Evolutionary conservation across 2,329 filamentous ascomycete genomes (phyloP).

Genomic region (Raffaelea ambrosiae): DNA sequence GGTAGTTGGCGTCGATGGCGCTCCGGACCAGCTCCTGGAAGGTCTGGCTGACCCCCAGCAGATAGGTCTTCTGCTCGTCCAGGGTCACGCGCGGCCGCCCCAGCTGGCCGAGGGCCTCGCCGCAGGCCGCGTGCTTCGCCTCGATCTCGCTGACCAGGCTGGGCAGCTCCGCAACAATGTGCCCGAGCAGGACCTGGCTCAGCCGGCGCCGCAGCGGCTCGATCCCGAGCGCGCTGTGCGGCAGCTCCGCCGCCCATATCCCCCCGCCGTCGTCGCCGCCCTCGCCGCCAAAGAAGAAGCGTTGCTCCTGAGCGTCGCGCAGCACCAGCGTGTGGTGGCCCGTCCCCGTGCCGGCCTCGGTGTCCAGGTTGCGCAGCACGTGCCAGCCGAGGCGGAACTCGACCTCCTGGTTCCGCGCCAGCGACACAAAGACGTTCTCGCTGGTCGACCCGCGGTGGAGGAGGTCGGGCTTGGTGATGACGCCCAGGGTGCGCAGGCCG

Average conservation of each 20-base stretch:
- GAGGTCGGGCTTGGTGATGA: conserved; percentile 49
- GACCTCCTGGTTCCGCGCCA: conserved; percentile 23
- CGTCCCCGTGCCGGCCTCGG: conserved; percentile 20
- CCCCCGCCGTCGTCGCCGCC: too few species aligned
- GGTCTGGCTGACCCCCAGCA: conserved; percentile 17
- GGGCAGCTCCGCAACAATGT: conserved; percentile 37
- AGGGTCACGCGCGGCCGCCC: neutral
- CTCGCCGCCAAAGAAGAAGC: conserved; percentile 23
- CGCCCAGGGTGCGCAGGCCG: conserved; percentile 40
- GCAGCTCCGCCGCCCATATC: conserved; percentile 25
- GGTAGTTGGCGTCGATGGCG: conserved; percentile 20
- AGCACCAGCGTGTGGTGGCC: conserved; percentile 6
- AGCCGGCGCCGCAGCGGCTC: conserved; percentile 35
- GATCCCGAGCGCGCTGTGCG: conserved; percentile 33
- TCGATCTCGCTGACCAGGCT: conserved; percentile 16
- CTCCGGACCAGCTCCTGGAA: conserved; percentile 16
- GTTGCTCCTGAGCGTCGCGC: conserved; percentile 22
- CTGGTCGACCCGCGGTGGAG: conserved; percentile 26
- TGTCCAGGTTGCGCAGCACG: conserved; percentile 38
- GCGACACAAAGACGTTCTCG: conserved; percentile 27
- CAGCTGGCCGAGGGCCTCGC: neutral
- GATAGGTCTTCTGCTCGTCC: conserved; percentile 17
- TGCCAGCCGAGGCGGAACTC: conserved; percentile 41
- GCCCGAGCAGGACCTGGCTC: conserved; percentile 36
- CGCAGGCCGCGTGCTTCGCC: conserved; percentile 2